Base-by-base conservation (phyloP, 2,329 filamentous ascomycete genomes). In the Paracoccidioides brasiliensis region DNA sequence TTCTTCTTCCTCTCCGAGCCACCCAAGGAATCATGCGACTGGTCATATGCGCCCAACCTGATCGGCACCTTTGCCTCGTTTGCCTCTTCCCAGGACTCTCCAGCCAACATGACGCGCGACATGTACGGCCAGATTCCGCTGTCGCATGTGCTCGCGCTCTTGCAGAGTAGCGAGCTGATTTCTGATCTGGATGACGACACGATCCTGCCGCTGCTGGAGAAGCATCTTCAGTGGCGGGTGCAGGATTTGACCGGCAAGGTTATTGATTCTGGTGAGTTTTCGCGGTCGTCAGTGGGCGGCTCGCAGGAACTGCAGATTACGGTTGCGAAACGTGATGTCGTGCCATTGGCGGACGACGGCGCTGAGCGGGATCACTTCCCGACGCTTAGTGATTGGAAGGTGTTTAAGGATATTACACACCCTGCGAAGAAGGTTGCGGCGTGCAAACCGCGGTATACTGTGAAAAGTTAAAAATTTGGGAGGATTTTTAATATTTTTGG, bases 1-100 rank as follows among this genome's bases (percentile, higher is more conserved):
- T 80, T 84, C 64, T 72, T 90, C 57, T 90, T 90, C 69, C 65
- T 89, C 1, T 86, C 83, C 0, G 66, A 75, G 2, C 71, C 75
- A 1, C 71, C 77, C 0, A 60, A 64, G 3, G 71, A 81, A 42
- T 63, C 73, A 1, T 59, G 60, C 4, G 62, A 66, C 0, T 87
- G 84, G 83, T 64, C 74, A 0, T 65, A 67, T 43, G 76, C 79
- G 0, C 63, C 70, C 1, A 83, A 79, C 58, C 74, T 85, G 8
- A 76, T 85, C 2, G 85, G 85, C 2, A 79, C 79, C 0, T 77
- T 84, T 60, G 79, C 77, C 14, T 72, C 82, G 12, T 81, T 83
- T 52, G 56, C 61, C 44, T 56, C 63, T 32, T 51, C 53, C 14
- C 41, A 12, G 46, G 52, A 40, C 35, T 56, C 38, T 8, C 40